Percentiles rank a stretch among this genome's conserved stretches.
These are phyloP conservation scores for Coelastrella sp. DNA, from an alignment of 139 green algal species.

Conservation along the genomic window DNA sequence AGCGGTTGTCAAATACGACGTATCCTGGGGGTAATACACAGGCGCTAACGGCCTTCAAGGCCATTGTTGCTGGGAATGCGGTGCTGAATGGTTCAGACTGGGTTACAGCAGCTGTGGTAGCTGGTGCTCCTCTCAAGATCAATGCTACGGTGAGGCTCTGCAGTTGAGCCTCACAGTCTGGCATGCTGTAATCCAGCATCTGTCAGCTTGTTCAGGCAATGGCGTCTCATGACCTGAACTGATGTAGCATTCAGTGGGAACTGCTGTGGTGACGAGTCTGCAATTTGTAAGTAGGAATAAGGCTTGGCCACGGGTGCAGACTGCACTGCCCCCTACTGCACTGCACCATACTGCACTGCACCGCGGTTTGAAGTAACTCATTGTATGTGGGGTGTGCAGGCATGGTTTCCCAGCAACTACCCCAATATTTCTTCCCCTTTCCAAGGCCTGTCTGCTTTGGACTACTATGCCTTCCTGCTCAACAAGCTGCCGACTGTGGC, in stretches of 20 bases:
- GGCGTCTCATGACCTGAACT: no score
- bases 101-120: neutral
- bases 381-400: no score
- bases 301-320: no score
- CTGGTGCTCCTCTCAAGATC: neutral
- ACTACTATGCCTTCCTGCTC: conserved; percentile 47
- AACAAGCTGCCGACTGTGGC: conserved; percentile 44
- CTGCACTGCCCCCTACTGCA: no score
- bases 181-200: no score
- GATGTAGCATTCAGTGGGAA: no score
- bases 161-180: no score
- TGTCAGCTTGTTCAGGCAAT: no score
- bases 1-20: neutral
- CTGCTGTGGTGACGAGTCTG: no score
- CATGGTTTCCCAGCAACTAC: conserved; percentile 51
- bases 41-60: conserved; percentile 34
- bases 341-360: no score
- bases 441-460: conserved; percentile 26
- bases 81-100: conserved; percentile 23
- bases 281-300: no score
- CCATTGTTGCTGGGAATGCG: conserved; percentile 40
- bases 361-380: no score
- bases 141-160: conserved; percentile 38
- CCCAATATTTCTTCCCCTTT: neutral
- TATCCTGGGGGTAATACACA: conserved; percentile 44